Evolutionary conservation across 306 rosid species (phyloP), one percentile per base, ranked within the genome.

Genomic region (Prunus campanulata): DNA sequence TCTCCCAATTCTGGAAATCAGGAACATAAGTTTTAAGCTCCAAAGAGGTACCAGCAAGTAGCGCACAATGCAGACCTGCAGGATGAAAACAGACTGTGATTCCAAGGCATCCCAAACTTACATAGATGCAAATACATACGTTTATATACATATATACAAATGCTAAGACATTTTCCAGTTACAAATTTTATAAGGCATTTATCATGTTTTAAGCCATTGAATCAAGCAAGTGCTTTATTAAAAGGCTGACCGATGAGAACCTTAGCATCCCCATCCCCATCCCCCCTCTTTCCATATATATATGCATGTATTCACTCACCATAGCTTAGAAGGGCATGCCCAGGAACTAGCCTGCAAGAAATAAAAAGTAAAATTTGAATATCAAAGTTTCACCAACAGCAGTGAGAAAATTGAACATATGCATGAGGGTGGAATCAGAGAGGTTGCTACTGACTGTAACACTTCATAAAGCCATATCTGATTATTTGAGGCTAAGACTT

Each of bases 1-100:
- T 42, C 25, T 19, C 55, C 69, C 15, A 14, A 55, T 48, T 59
- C 72, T 59, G 19, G 29, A 39, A 66, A 57, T 59, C 35, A 56
- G 15, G 0, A 50, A 70, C 68, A 54, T 73, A 74, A 71, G 49
- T 50, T 57, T 78, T 47, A 80, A 71, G 75, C 76, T 73, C 57
- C 42, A 69, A 61, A 20, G 72, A 75, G 49, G 25, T 89, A 94
- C 98, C 98, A 42, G 97, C 97, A 79, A 89, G 98, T 54, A 78
- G 84, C 1, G 98, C 98, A 82, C 98, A 95, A 76, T 95, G 97
- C 79, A 95, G 83, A 55, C 98, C 98, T 95, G 93, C 88, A 76
- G 51, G 82, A 77, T 67, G 76, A 27, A 57, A 84, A 86, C 32
- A n/a, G 56, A 72, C 27, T 29, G 62, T 71, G 50, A 75, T 48